These are phyloP conservation scores for Pluteus cervinus DNA, from an alignment of 768 basidiomycete genomes.

Conservation along the genomic window DNA sequence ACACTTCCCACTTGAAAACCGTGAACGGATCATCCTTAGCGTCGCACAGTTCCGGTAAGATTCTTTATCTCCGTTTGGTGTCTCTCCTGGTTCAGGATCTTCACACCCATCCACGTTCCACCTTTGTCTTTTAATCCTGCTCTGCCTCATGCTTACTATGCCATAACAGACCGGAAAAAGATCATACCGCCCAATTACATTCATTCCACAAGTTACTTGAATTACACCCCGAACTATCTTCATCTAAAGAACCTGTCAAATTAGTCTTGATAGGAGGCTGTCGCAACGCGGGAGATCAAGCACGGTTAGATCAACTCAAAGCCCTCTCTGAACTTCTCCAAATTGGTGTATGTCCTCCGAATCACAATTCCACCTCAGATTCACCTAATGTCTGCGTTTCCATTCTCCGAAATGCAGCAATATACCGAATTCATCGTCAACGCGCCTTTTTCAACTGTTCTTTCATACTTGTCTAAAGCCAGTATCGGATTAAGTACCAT, in stretches of 20 bases:
- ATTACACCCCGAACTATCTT: constrained; percentile 51
- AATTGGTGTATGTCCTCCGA: constrained; percentile 45
- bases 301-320: constrained; percentile 58
- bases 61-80: constrained; percentile 6
- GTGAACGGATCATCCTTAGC: constrained; percentile 71
- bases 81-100: too few relatives aligned
- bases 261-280: constrained; percentile 82
- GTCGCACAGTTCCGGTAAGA: constrained; percentile 90
- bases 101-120: not conserved
- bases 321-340: constrained; percentile 53
- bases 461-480: constrained; percentile 64
- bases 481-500: constrained; percentile 92
- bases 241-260: constrained; percentile 29
- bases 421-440: constrained; percentile 79
- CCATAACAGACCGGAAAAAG: constrained; percentile 79
- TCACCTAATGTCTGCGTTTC: too few relatives aligned
- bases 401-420: constrained; percentile 34
- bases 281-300: constrained; percentile 70
- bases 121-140: not conserved
- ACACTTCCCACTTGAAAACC: constrained; percentile 41
- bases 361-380: not conserved
- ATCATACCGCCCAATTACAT: constrained; percentile 74
- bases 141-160: not conserved
- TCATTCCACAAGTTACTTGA: constrained; percentile 60
- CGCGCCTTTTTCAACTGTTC: constrained; percentile 66